Percentiles rank a stretch among this genome's conserved stretches.
These are phyloP conservation scores for Nelumbo lutea DNA, from an alignment of 164 flowering plant genomes.

Conservation along the genomic window DNA sequence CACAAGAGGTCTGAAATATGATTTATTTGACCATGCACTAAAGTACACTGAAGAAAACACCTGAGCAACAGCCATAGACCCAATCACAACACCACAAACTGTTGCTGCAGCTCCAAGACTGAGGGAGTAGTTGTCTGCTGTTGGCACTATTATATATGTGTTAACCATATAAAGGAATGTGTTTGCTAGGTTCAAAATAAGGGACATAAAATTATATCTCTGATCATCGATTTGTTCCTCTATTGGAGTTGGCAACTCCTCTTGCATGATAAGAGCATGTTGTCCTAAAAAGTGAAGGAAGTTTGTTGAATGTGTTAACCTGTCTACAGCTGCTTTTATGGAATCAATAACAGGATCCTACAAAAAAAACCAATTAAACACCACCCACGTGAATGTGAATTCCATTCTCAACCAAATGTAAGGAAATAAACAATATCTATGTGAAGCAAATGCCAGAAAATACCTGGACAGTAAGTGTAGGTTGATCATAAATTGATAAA, in stretches of 20 bases:
- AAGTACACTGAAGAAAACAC: slow-evolving; percentile 57
- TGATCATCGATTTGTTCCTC: slow-evolving; percentile 32
- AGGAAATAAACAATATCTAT: not conserved
- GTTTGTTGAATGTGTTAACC: slow-evolving; percentile 44
- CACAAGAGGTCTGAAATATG: slow-evolving; percentile 54
- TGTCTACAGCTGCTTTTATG: slow-evolving; percentile 44
- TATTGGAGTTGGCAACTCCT: slow-evolving; percentile 36
- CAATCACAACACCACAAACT: slow-evolving; percentile 58
- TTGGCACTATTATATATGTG: slow-evolving; percentile 55
- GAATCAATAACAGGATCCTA: slow-evolving; percentile 52
- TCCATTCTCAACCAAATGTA: slow-evolving; percentile 3
- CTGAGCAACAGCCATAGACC: slow-evolving; percentile 65
- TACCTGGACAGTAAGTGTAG: slow-evolving; percentile 32
- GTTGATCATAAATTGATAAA: slow-evolving; percentile 52
- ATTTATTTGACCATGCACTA: slow-evolving; percentile 67
- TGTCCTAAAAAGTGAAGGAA: slow-evolving; percentile 49
- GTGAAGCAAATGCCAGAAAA: not conserved
- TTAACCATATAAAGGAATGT: slow-evolving; percentile 62
- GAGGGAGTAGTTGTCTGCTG: slow-evolving; percentile 50
- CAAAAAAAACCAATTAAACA: slow-evolving; percentile 10
- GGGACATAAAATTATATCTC: slow-evolving; percentile 45
- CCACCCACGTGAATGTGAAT: not conserved
- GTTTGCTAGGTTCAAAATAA: slow-evolving; percentile 47
- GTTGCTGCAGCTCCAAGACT: slow-evolving; percentile 66
- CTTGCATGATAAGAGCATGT: slow-evolving; percentile 53